Evolutionary conservation across 768 basidiomycete species (phyloP).

Genomic region (Brasilioporus rufonigricans): DNA sequence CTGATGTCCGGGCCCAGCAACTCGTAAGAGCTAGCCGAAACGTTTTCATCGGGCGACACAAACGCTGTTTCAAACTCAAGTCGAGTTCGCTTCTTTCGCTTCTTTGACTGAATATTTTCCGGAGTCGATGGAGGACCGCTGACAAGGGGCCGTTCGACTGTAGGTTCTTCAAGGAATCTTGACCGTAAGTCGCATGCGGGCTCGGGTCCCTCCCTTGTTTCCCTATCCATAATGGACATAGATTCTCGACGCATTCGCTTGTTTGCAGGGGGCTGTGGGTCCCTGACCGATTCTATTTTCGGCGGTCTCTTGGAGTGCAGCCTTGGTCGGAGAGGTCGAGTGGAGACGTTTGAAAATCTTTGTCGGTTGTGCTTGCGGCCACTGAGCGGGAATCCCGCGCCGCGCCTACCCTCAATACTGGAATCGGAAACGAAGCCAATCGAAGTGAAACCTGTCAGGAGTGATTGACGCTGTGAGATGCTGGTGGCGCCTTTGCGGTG

Average conservation of each 20-base stretch:
- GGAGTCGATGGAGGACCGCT: background rate
- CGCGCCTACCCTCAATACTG: background rate
- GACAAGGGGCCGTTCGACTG: background rate
- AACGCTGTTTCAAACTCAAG: constrained; percentile 14
- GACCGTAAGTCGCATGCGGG: background rate
- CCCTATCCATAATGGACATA: background rate
- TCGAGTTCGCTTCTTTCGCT: constrained; percentile 19
- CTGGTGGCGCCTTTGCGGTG: background rate
- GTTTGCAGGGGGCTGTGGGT: background rate
- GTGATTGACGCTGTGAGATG: background rate
- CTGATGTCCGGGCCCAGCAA: constrained; percentile 17
- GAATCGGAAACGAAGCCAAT: background rate
- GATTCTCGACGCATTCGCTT: constrained; percentile 17
- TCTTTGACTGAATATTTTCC: background rate
- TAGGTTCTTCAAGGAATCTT: background rate
- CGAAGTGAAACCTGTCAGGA: background rate
- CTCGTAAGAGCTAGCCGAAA: constrained; percentile 5
- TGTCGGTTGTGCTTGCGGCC: background rate
- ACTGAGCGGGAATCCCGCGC: background rate
- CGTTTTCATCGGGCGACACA: background rate
- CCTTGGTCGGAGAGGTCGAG: background rate
- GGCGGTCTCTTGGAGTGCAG: background rate
- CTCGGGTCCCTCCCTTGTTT: background rate
- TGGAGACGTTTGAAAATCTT: background rate
- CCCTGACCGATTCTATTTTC: background rate